A percentile compares a stretch with the other conserved stretches of the same genome.
Evolutionary conservation across 1,139 yeast genomes (phyloP).

Genomic region (Pichia sp.): DNA sequence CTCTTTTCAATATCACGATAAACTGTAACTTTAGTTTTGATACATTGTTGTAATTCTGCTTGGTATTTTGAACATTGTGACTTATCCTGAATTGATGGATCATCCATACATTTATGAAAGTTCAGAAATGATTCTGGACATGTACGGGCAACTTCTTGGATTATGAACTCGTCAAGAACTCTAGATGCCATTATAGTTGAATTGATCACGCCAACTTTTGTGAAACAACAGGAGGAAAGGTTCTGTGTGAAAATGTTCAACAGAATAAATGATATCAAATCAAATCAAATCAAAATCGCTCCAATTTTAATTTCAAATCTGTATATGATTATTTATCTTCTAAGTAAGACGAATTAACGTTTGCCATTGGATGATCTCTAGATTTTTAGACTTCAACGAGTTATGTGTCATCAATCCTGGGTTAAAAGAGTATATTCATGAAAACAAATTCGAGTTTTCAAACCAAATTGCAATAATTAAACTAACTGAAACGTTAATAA

Average conservation of each 20-base stretch:
- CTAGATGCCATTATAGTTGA: not conserved
- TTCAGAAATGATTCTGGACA: slow-evolving; percentile 62
- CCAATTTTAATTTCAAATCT: not conserved
- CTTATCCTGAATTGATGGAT: slow-evolving; percentile 37
- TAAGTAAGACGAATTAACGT: too few relatives aligned
- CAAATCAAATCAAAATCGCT: not conserved
- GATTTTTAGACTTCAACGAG: not conserved
- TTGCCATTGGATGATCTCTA: not conserved
- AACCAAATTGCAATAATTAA: slow-evolving; percentile 19
- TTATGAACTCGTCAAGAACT: slow-evolving; percentile 46
- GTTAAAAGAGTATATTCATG: slow-evolving; percentile 7
- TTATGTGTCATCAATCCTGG: slow-evolving; percentile 12
- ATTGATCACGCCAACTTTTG: too few relatives aligned
- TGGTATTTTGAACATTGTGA: slow-evolving; percentile 46
- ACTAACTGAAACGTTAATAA: slow-evolving; percentile 19
- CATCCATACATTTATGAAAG: slow-evolving; percentile 55
- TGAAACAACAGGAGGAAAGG: too few relatives aligned
- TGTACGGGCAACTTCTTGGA: slow-evolving; percentile 54
- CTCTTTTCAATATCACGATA: slow-evolving; percentile 54
- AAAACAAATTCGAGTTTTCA: slow-evolving; percentile 17
- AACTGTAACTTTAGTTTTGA: slow-evolving; percentile 53
- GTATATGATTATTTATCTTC: not conserved
- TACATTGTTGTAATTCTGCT: slow-evolving; percentile 47
- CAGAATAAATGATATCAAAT: too few relatives aligned
- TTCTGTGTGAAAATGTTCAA: too few relatives aligned